Evolutionary conservation across 2,329 filamentous ascomycete species (phyloP), one percentile per base, ranked within the genome.

Genomic region (Botrytis deweyae): DNA sequence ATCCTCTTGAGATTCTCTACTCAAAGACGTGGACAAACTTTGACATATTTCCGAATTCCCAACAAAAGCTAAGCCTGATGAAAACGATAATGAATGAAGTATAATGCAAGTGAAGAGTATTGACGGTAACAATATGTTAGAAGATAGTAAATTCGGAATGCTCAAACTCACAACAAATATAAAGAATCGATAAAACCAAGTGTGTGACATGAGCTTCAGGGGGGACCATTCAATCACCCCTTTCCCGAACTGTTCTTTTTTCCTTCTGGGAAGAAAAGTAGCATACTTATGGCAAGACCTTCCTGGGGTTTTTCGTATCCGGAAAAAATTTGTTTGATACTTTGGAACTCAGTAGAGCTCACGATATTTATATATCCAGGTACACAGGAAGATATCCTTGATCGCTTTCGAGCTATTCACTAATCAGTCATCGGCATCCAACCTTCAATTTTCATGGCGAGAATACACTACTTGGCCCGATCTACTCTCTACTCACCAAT

Each of bases 221-320:
- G 8, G 18, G 44, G 44, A 46, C 7, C 44, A 8, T 46, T 22
- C 7, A 46, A 22, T 44, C 44, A 46, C 7, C 18, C 44, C 44
- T 22, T 46, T 22, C 44, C 7, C 2, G 7, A 46, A 46, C 18
- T 22, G 3, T 22, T 22, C 18, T 9, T 52, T 52, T 49, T 52
- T 52, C 4, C 46, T 25, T 44, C 42, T 20, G 16, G 6, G 22
- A 49, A 52, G 9, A 25, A 52, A 25, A 49, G 22, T 25, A 52
- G 10, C 46, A 14, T 25, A n/a, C 46, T 10, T 4, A 25, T 52
- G 10, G 10, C 1, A 9, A 25, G 12, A 52, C 1, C 46, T n/a
- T 52, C 46, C 10, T 52, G 1, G 0, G 4, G 1, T 12, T 52
- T 5, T n/a, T 0, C 7, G 38, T 40, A 49, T 52, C 10, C 1